Conservation (phyloP, 495 filamentous ascomycete genomes). For the Neurospora tetraspora region DNA sequence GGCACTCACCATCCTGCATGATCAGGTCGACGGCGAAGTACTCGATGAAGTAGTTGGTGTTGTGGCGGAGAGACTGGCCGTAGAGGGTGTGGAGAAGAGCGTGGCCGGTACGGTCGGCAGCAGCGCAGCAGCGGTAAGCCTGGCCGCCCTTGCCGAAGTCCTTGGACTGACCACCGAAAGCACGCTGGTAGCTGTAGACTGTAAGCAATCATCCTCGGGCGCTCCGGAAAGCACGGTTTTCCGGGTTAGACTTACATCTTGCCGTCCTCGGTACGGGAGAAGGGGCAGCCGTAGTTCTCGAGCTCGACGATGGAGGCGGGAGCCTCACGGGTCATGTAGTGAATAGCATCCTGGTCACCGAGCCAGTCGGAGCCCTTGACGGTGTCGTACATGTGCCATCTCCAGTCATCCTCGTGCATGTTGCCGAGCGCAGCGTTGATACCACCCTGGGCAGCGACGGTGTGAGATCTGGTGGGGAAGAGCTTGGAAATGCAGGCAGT, state of each 20-base stretch:
- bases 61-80: constrained; percentile 91
- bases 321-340: constrained; percentile 97
- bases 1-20: constrained; percentile 94
- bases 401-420: constrained; percentile 84
- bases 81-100: constrained; percentile 96
- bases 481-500: constrained; percentile 97
- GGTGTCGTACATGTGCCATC: constrained; percentile 99
- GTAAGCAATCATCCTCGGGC: constrained; percentile 3
- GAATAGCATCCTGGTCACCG: constrained; percentile 96
- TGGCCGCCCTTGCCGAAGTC: constrained; percentile 93
- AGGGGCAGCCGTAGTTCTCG: constrained; percentile 96
- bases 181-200: constrained; percentile 66
- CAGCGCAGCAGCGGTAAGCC: constrained; percentile 92
- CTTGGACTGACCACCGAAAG: constrained; percentile 93
- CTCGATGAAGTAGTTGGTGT: constrained; percentile 99
- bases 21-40: constrained; percentile 94
- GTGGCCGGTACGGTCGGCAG: constrained; percentile 91
- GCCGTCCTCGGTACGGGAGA: constrained; percentile 94
- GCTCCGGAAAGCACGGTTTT: neutral
- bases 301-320: constrained; percentile 86
- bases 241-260: constrained; percentile 51
- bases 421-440: constrained; percentile 97
- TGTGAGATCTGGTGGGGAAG: constrained; percentile 92
- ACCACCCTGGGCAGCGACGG: constrained; percentile 86
- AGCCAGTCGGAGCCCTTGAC: constrained; percentile 99